phyloP scores from a whole-genome alignment of 2,329 filamentous ascomycete genomes.

The Aulographum hederae region DNA sequence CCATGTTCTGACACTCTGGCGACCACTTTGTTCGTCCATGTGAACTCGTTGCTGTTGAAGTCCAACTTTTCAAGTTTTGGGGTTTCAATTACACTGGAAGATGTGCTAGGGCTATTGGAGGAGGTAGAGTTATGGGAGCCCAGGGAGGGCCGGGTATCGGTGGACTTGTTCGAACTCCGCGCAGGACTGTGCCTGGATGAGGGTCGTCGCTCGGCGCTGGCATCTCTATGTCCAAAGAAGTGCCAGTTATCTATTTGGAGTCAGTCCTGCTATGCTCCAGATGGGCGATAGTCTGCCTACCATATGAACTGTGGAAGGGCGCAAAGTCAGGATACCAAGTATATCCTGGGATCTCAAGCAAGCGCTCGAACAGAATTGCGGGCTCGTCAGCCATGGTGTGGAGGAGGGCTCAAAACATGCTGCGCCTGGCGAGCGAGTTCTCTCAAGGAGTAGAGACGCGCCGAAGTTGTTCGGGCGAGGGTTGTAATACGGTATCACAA shows the following conservation, averaged over 20 bases:
- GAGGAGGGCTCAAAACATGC: no score
- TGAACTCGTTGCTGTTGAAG: no score
- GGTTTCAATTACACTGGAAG: slow-evolving; percentile 26
- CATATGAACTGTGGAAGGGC: slow-evolving; percentile 24
- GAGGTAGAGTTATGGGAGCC: slow-evolving; percentile 1
- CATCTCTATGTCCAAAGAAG: slow-evolving; percentile 19
- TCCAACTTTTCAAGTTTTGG: slow-evolving; percentile 26
- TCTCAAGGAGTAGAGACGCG: no score
- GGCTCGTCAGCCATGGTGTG: no score
- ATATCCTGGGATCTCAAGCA: slow-evolving; percentile 20
- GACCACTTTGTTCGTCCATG: slow-evolving; percentile 43
- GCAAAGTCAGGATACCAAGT: slow-evolving; percentile 20
- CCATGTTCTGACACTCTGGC: slow-evolving; percentile 70
- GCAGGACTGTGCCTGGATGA: slow-evolving; percentile 18
- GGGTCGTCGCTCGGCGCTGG: not conserved
- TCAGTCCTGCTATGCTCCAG: slow-evolving; percentile 7
- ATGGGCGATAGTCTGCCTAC: slow-evolving; percentile 10
- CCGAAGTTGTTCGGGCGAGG: no score
- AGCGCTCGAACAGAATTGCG: slow-evolving; percentile 14
- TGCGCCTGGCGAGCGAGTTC: no score
- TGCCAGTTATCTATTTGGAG: slow-evolving; percentile 52
- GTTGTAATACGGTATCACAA: no score
- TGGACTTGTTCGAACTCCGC: not conserved
- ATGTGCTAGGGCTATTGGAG: slow-evolving; percentile 16
- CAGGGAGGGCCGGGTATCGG: slow-evolving; percentile 1